A percentile compares a stretch with the other conserved stretches of the same genome.
These are phyloP conservation scores for Candida schatavii DNA, from an alignment of 805 yeast species.

Conservation along the genomic window DNA sequence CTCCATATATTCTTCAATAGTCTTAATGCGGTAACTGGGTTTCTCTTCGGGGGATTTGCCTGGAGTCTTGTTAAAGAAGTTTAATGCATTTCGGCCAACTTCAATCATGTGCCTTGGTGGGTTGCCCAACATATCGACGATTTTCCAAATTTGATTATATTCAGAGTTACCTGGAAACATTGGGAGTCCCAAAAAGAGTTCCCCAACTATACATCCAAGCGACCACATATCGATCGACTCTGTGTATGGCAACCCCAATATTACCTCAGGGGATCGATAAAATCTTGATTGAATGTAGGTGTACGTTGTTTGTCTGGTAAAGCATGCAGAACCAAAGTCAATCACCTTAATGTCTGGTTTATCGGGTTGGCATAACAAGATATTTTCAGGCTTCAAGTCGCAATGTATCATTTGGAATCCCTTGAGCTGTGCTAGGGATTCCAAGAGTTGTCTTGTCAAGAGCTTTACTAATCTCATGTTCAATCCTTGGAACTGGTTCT, in stretches of 20 bases:
- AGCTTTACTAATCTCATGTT: slow-evolving; percentile 73
- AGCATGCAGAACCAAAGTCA: slow-evolving; percentile 96
- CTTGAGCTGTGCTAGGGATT: slow-evolving; percentile 76
- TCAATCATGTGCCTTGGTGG: slow-evolving; percentile 98
- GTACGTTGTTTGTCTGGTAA: slow-evolving; percentile 82
- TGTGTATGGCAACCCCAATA: slow-evolving; percentile 87
- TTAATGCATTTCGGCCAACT: slow-evolving; percentile 80
- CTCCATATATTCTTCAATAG: slow-evolving; percentile 32
- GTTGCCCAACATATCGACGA: slow-evolving; percentile 73
- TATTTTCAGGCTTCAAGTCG: slow-evolving; percentile 95
- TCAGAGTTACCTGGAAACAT: slow-evolving; percentile 94
- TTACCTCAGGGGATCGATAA: slow-evolving; percentile 92
- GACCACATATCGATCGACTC: slow-evolving; percentile 98
- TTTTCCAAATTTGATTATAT: slow-evolving; percentile 82
- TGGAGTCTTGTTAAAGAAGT: slow-evolving; percentile 55
- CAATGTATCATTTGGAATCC: slow-evolving; percentile 88
- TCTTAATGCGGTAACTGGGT: slow-evolving; percentile 30
- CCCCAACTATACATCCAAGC: slow-evolving; percentile 88
- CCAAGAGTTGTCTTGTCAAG: slow-evolving; percentile 77
- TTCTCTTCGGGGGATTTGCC: slow-evolving; percentile 20
- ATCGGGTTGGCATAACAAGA: slow-evolving; percentile 74
- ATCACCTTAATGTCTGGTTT: slow-evolving; percentile 86
- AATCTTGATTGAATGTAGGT: slow-evolving; percentile 91
- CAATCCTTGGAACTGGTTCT: slow-evolving; percentile 90
- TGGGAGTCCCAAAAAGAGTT: slow-evolving; percentile 86